phyloP scores from a whole-genome alignment of 2,329 filamentous ascomycete species.

The Penicillium sp. region DNA sequence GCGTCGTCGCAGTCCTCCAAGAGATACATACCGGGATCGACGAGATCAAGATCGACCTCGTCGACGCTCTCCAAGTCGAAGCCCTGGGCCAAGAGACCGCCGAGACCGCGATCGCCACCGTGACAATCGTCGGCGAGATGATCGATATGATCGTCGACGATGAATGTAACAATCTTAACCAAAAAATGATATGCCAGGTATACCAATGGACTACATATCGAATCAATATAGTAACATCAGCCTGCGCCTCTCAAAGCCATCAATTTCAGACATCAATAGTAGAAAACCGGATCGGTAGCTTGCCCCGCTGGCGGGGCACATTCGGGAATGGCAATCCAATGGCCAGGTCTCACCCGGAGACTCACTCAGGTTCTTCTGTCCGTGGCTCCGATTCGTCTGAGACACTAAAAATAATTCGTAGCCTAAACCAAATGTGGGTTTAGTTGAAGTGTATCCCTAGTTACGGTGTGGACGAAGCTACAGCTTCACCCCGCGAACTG shows the following conservation, averaged over 20 bases:
- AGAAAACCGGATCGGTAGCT: conserved; percentile 1
- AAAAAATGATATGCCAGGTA: not conserved
- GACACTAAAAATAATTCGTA: conserved; percentile 23
- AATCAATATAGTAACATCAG: not conserved
- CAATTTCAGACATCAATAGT: not conserved
- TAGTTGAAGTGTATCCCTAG: conserved; percentile 1
- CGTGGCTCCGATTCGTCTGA: conserved; percentile 10
- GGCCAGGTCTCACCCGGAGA: conserved; percentile 21
- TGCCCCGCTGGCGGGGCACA: conserved; percentile 17
- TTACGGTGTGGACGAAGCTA: conserved; percentile 22
- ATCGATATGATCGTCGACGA: conserved; percentile 29
- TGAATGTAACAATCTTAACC: not conserved
- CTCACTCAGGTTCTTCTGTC: conserved; percentile 7
- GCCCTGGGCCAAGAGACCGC: conserved; percentile 26
- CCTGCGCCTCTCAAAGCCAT: not conserved
- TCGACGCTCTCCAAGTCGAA: conserved; percentile 36
- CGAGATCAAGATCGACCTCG: conserved; percentile 39
- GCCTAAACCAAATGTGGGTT: not conserved
- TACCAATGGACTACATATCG: not conserved
- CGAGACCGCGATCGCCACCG: conserved; percentile 38
- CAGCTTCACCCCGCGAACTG: conserved; percentile 29
- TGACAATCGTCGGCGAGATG: conserved; percentile 29
- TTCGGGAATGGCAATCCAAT: conserved; percentile 5
- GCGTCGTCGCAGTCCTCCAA: conserved; percentile 48
- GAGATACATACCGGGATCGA: conserved; percentile 30